Conservation (phyloP, 148 eudicot genomes). For the Heliosperma pusillum region DNA sequence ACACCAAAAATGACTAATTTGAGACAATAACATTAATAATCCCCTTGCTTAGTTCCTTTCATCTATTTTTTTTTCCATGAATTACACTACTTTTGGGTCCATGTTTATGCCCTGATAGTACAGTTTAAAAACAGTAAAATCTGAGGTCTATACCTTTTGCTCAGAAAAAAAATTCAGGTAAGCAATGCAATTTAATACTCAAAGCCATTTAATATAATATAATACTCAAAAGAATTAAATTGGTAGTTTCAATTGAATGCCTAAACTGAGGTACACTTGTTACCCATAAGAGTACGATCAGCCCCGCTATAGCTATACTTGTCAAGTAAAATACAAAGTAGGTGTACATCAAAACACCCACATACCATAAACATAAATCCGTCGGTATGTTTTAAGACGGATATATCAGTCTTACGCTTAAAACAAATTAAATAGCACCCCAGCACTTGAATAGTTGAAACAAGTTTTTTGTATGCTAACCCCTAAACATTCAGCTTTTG, state of each 20-base stretch:
- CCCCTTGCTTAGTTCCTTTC: not conserved
- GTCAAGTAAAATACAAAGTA: conserved; percentile 5
- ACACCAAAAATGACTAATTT: too few relatives aligned
- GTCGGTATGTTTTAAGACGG: too few relatives aligned
- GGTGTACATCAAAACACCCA: conserved; percentile 19
- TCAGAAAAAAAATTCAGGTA: not conserved
- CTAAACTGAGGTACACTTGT: conserved; percentile 27
- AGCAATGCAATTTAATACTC: conserved; percentile 20
- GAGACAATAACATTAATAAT: too few relatives aligned
- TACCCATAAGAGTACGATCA: conserved; percentile 16
- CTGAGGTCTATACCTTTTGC: not conserved
- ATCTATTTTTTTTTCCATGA: not conserved
- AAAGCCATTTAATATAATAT: conserved; percentile 23
- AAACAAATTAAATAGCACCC: too few relatives aligned
- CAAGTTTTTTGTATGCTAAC: too few relatives aligned
- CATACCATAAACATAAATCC: conserved; percentile 3
- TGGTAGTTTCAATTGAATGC: conserved; percentile 30
- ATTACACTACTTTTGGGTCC: not conserved
- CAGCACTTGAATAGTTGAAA: too few relatives aligned
- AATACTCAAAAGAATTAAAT: conserved; percentile 35
- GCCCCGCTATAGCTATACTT: conserved; percentile 17
- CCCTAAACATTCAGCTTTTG: too few relatives aligned
- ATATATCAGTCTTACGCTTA: too few relatives aligned
- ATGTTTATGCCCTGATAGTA: not conserved
- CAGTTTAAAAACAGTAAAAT: not conserved